These are phyloP conservation scores for Linnemannia elongata DNA, from an alignment of 192 early-diverging fungal genomes.

Conservation along the genomic window DNA sequence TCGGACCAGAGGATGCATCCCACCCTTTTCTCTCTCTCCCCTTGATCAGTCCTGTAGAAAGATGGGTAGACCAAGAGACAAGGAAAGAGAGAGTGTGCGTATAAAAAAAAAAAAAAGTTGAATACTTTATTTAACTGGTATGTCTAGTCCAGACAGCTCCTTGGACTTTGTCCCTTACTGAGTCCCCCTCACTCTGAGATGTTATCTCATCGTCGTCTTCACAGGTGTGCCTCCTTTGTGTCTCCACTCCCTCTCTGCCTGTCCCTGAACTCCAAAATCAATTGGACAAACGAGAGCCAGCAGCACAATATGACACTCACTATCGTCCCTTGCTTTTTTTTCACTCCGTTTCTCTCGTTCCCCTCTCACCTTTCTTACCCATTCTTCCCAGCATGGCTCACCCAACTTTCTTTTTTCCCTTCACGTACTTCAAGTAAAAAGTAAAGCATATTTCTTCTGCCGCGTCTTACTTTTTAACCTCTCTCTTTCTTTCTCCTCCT, in stretches of 20 bases:
- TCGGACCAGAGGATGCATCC: neutral
- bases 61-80: neutral
- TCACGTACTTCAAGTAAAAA: too few relatives aligned
- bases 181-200: neutral
- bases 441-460: neutral
- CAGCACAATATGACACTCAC: neutral
- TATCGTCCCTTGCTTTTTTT: neutral
- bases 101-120: too few relatives aligned
- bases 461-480: neutral
- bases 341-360: neutral
- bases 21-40: neutral
- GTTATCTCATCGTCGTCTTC: neutral
- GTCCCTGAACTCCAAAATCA: neutral
- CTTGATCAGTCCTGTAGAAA: neutral
- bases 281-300: neutral
- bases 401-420: neutral
- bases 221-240: neutral
- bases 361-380: neutral
- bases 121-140: neutral
- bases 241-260: neutral
- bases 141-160: neutral
- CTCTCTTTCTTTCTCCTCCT: neutral
- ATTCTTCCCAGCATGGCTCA: neutral
- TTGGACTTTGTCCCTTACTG: neutral
- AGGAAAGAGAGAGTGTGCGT: neutral